Base-by-base conservation (phyloP, 495 filamentous ascomycete species). In the Talaromyces adpressus region DNA sequence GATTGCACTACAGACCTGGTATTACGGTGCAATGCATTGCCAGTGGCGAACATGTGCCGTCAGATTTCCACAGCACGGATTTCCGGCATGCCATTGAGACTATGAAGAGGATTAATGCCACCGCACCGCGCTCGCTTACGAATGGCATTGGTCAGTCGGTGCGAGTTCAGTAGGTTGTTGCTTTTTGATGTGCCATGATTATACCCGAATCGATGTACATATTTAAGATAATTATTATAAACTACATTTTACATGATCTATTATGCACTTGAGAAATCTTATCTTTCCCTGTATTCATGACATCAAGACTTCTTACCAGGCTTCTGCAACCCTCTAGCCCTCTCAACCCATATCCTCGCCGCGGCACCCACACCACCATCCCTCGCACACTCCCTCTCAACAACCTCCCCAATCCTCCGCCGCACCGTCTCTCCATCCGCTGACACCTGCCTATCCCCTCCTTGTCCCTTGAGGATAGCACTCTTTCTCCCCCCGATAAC, bases 11-110 rank as follows among this genome's bases (percentile, higher is more conserved):
- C 74, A 91, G 93, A 72, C 82, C 83, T 45, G 85, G 91, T 23
- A 98, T 99, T 92, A 88, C 84, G 68, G 89, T 99, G 41, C 87
- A 97, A 62, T 96, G 91, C 67, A 98, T 98, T 72, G 90, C 90
- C 58, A 92, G 88, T 72, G 94, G 94, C 27, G 92, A 98, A 76
- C 85, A 92, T 69, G 92, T 98, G 86, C 90, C 91, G 0, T 69
- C 77, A 20, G 77, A 86, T 56, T 72, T 77, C 57, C 59, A 57
- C 11, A 59, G 65, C 59, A 52, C 76, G 5, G 69, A 77, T 63
- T 77, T 80, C 64, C 52, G 65, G 9, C 52, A 60, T 27, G 75
- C 76, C 1, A 70, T 77, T 27, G 57, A 66, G 20, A 71, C 53
- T 12, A 79, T 75, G 75, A 69, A 65, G 14, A 65, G 64, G 12